phyloP scores from a whole-genome alignment of 352 stramenopile genomes.

The Phytophthora cajani region DNA sequence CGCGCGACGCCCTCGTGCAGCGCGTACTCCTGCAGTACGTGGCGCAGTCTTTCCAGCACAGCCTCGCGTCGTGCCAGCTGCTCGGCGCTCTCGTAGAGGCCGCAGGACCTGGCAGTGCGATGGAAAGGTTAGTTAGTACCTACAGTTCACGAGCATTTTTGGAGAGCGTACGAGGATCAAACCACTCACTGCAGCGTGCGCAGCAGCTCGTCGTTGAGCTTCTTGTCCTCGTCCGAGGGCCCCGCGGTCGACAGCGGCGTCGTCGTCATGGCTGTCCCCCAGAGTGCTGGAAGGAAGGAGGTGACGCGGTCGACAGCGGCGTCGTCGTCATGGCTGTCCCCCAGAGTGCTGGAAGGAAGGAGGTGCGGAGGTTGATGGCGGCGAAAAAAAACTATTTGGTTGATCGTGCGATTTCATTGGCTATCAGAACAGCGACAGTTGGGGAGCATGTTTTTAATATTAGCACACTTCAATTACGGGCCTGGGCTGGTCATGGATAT shows the following conservation, averaged over 20 bases:
- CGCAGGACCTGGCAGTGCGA: conserved; percentile 45
- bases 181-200: conserved; percentile 58
- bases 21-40: conserved; percentile 81
- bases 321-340: conserved; percentile 48
- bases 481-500: too few species aligned
- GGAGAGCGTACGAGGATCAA: background rate
- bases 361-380: background rate
- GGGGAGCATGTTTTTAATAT: background rate
- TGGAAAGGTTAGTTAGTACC: background rate
- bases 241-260: conserved; percentile 75
- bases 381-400: background rate
- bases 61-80: conserved; percentile 66
- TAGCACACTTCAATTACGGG: too few species aligned
- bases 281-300: conserved; percentile 1
- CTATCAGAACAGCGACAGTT: background rate
- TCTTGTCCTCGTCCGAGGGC: conserved; percentile 69
- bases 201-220: conserved; percentile 72
- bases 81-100: conserved; percentile 79
- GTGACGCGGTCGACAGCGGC: conserved; percentile 70
- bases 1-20: conserved; percentile 62
- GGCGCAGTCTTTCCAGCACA: conserved; percentile 69
- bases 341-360: conserved; percentile 1
- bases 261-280: conserved; percentile 41
- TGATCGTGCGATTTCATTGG: background rate
- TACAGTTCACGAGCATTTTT: conserved; percentile 5